phyloP scores from a whole-genome alignment of 257 asterid genomes.

The Primulina tabacum region DNA sequence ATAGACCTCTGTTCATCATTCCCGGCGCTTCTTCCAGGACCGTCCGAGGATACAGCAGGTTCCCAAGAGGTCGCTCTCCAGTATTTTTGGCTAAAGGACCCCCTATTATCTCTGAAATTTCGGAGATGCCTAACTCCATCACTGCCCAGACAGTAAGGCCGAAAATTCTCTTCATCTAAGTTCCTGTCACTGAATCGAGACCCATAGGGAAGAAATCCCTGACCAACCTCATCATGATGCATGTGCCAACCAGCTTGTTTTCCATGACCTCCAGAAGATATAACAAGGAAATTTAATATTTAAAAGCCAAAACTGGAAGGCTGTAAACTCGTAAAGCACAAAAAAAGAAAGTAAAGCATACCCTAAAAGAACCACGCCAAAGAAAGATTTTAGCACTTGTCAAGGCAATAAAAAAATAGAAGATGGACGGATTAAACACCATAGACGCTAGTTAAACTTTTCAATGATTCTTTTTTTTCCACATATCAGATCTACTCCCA shows the following conservation, averaged over 20 bases:
- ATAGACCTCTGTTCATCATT: slow-evolving; percentile 46
- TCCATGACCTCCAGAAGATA: slow-evolving; percentile 81
- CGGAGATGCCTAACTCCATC: slow-evolving; percentile 57
- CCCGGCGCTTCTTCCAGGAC: slow-evolving; percentile 51
- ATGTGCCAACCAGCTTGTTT: slow-evolving; percentile 92
- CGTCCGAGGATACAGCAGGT: slow-evolving; percentile 48
- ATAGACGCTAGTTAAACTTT: background rate
- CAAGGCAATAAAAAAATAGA: slow-evolving; percentile 14
- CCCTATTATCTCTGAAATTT: slow-evolving; percentile 65
- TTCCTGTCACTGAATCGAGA: slow-evolving; percentile 69
- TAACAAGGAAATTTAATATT: slow-evolving; percentile 21
- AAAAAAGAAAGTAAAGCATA: slow-evolving; percentile 17
- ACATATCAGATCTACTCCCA: slow-evolving; percentile 50
- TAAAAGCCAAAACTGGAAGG: slow-evolving; percentile 32
- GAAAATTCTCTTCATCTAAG: slow-evolving; percentile 58
- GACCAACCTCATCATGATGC: slow-evolving; percentile 66
- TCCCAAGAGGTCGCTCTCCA: slow-evolving; percentile 67
- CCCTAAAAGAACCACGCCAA: background rate
- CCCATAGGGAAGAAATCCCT: slow-evolving; percentile 55
- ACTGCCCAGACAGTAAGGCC: slow-evolving; percentile 51
- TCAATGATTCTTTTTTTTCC: background rate
- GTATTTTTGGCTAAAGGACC: slow-evolving; percentile 63
- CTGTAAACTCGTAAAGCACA: slow-evolving; percentile 29
- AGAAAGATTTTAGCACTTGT: background rate
- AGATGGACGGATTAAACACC: slow-evolving; percentile 34